Percentiles rank a stretch among this genome's conserved stretches.
These are phyloP conservation scores for Phanerodontia chrysosporium DNA, from an alignment of 768 basidiomycete genomes.

Conservation along the genomic window DNA sequence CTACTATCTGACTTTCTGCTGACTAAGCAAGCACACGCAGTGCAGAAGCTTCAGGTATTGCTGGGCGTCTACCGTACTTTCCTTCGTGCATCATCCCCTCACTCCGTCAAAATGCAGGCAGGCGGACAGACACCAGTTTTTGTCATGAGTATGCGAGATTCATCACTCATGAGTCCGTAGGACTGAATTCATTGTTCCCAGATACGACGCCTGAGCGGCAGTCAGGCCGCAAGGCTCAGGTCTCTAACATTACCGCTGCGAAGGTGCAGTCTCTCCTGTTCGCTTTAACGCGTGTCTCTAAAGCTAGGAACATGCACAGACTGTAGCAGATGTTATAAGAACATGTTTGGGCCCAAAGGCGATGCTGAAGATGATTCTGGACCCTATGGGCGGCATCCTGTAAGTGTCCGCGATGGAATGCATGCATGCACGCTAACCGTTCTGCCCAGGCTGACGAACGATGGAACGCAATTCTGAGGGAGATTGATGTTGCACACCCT, in stretches of 20 bases:
- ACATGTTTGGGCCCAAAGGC: slow-evolving; percentile 97
- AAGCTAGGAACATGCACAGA: slow-evolving; percentile 40
- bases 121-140: slow-evolving; percentile 83
- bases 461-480: slow-evolving; percentile 95
- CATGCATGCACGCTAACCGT: not conserved
- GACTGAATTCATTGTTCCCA: slow-evolving; percentile 25
- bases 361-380: slow-evolving; percentile 99
- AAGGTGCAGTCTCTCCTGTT: slow-evolving; percentile 52
- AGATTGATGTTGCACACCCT: slow-evolving; percentile 98
- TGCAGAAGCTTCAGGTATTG: not conserved
- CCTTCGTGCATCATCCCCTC: not conserved
- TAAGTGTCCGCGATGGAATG: slow-evolving; percentile 33
- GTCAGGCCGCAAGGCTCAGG: slow-evolving; percentile 91
- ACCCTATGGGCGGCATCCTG: slow-evolving; percentile 99
- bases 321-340: slow-evolving; percentile 95
- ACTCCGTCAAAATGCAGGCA: slow-evolving; percentile 25
- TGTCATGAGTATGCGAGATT: slow-evolving; percentile 75
- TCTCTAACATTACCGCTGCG: slow-evolving; percentile 93
- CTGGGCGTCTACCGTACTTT: not conserved
- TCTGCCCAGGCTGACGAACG: slow-evolving; percentile 76
- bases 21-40: not conserved
- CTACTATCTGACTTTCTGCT: not conserved
- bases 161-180: not conserved
- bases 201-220: slow-evolving; percentile 94
- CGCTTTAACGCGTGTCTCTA: slow-evolving; percentile 1